Percentiles rank a stretch among this genome's conserved stretches.
These are phyloP conservation scores for Candida frijolesensis DNA, from an alignment of 1,139 yeast genomes.

Conservation along the genomic window DNA sequence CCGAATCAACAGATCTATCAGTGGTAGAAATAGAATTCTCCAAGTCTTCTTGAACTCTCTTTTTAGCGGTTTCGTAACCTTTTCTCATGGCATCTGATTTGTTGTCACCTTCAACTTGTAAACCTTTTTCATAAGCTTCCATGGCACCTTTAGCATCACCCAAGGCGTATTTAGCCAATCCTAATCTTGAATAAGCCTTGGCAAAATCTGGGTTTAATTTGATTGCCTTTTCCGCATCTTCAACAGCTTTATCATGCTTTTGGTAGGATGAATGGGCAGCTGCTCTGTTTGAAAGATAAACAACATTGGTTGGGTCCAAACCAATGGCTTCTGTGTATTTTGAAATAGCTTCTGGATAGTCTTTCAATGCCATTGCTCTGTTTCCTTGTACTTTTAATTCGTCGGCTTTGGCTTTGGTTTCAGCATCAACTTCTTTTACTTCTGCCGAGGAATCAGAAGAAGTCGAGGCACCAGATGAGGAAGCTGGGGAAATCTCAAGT, in stretches of 20 bases:
- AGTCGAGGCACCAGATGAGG: conserved; percentile 22
- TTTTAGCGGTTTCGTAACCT: conserved; percentile 92
- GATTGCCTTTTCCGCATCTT: conserved; percentile 83
- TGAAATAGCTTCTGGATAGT: conserved; percentile 68
- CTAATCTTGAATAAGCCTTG: conserved; percentile 93
- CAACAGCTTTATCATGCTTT: conserved; percentile 75
- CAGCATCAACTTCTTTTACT: conserved; percentile 50
- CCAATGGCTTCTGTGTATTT: conserved; percentile 84
- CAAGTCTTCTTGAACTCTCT: conserved; percentile 75
- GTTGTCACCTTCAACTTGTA: conserved; percentile 81
- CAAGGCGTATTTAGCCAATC: conserved; percentile 87
- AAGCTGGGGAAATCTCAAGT: conserved; percentile 17
- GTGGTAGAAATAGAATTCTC: conserved; percentile 43
- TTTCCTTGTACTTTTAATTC: conserved; percentile 87
- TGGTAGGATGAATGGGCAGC: conserved; percentile 89
- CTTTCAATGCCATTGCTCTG: conserved; percentile 81
- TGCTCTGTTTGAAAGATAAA: conserved; percentile 91
- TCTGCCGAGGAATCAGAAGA: conserved; percentile 21
- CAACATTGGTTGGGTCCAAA: conserved; percentile 70
- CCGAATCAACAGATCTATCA: conserved; percentile 17
- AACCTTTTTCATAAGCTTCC: conserved; percentile 87
- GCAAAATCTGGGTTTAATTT: conserved; percentile 77
- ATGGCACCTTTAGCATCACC: conserved; percentile 88
- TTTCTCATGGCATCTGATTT: conserved; percentile 90
- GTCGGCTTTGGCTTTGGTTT: conserved; percentile 73